phyloP scores from a whole-genome alignment of 148 eudicot genomes.

The Simmondsia chinensis region DNA sequence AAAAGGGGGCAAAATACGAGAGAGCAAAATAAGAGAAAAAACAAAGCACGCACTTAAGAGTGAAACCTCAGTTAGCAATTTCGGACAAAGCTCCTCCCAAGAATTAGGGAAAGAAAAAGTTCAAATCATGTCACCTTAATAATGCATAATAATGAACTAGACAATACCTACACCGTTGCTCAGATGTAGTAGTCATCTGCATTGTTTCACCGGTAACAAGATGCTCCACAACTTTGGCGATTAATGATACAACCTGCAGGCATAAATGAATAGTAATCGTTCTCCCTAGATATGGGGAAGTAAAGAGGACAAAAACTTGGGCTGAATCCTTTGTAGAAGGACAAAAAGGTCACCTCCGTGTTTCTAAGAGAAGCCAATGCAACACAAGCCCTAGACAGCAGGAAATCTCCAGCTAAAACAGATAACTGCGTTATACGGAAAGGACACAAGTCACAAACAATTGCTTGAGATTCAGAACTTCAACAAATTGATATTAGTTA shows the following conservation, averaged over 20 bases:
- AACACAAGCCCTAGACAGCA: slow-evolving; percentile 89
- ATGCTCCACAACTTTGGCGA: slow-evolving; percentile 85
- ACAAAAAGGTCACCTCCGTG: slow-evolving; percentile 50
- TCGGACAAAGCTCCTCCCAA: too few relatives aligned
- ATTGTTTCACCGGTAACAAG: slow-evolving; percentile 98
- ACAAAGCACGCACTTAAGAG: too few relatives aligned
- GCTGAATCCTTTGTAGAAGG: not conserved
- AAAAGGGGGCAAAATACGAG: too few relatives aligned
- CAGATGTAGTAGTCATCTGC: slow-evolving; percentile 88
- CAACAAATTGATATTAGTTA: too few relatives aligned
- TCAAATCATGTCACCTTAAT: too few relatives aligned
- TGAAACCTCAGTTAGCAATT: too few relatives aligned
- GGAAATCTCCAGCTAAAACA: slow-evolving; percentile 84
- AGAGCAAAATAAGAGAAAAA: too few relatives aligned
- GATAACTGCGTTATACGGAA: slow-evolving; percentile 48
- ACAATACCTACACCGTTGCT: slow-evolving; percentile 82
- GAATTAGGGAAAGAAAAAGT: too few relatives aligned
- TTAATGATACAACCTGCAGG: slow-evolving; percentile 72
- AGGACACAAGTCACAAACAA: slow-evolving; percentile 9
- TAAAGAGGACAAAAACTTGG: too few relatives aligned
- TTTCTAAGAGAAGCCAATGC: slow-evolving; percentile 84
- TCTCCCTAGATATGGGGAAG: too few relatives aligned
- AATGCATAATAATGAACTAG: too few relatives aligned
- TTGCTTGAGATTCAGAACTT: not conserved
- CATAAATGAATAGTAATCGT: too few relatives aligned